These are phyloP conservation scores for Choiromyces venosus DNA, from an alignment of 495 filamentous ascomycete species.

Conservation along the genomic window DNA sequence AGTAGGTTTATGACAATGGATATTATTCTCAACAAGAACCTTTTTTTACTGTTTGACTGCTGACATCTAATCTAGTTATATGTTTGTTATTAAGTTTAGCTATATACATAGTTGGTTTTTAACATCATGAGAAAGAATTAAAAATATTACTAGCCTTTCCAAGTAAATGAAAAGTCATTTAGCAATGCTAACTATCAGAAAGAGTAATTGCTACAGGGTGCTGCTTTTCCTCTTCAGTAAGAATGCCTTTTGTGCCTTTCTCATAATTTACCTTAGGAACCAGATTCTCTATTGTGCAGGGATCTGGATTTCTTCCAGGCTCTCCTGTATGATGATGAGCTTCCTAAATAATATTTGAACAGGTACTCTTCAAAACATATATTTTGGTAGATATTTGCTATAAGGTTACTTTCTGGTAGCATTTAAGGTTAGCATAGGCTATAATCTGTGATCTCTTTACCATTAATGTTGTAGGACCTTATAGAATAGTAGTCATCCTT, in stretches of 20 bases:
- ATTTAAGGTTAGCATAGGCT: too few species aligned
- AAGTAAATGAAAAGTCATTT: constrained; percentile 1
- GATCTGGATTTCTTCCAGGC: neutral
- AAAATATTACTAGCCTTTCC: too few species aligned
- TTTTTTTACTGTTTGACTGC: neutral
- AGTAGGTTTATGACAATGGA: neutral
- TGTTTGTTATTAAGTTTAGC: too few species aligned
- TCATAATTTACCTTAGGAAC: neutral
- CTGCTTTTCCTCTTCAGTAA: neutral
- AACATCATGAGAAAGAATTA: neutral
- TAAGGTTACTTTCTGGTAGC: too few species aligned
- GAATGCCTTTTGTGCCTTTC: neutral
- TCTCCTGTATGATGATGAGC: constrained; percentile 2
- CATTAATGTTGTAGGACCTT: too few species aligned
- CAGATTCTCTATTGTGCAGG: constrained; percentile 1
- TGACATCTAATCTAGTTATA: constrained; percentile 2
- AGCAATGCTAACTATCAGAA: neutral
- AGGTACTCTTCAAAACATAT: neutral
- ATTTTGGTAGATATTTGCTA: constrained; percentile 4
- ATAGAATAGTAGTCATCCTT: too few species aligned
- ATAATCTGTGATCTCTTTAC: too few species aligned
- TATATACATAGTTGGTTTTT: too few species aligned
- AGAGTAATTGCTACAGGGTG: neutral
- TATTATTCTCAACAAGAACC: neutral
- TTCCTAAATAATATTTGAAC: constrained; percentile 10